Evolutionary conservation across 148 eudicot species (phyloP).

Genomic region (Camellia lanceoleosa): DNA sequence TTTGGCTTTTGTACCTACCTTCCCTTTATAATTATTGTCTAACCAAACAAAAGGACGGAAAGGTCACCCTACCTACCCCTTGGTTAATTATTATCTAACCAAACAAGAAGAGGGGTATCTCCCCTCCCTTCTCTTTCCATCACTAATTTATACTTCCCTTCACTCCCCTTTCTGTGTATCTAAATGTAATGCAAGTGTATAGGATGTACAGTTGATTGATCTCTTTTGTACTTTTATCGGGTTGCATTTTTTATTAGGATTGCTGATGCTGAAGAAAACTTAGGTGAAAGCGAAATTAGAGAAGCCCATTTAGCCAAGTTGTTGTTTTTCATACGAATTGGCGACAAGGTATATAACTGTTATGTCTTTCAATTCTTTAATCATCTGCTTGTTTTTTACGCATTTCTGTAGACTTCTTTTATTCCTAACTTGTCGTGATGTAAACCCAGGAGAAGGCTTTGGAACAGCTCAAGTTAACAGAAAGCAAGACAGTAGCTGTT

Average conservation of each 20-base stretch:
- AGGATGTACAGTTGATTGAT: neutral
- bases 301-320: conserved; percentile 99
- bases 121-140: too few species aligned
- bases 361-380: neutral
- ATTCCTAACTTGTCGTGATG: neutral
- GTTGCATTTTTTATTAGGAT: conserved; percentile 48
- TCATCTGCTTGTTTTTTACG: neutral
- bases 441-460: conserved; percentile 72
- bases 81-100: too few species aligned
- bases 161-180: too few species aligned
- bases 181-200: neutral
- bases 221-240: neutral
- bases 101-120: too few species aligned
- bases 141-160: too few species aligned
- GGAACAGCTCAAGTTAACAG: conserved; percentile 89
- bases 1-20: too few species aligned
- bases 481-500: conserved; percentile 94
- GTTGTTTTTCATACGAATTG: conserved; percentile 66
- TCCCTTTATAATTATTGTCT: too few species aligned
- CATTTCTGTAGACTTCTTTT: neutral
- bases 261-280: conserved; percentile 95
- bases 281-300: conserved; percentile 98
- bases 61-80: too few species aligned
- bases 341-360: conserved; percentile 57
- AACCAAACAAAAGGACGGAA: too few species aligned